Evolutionary conservation across 495 filamentous ascomycete genomes (phyloP).

Genomic region (Sabuloglossum arenarium): DNA sequence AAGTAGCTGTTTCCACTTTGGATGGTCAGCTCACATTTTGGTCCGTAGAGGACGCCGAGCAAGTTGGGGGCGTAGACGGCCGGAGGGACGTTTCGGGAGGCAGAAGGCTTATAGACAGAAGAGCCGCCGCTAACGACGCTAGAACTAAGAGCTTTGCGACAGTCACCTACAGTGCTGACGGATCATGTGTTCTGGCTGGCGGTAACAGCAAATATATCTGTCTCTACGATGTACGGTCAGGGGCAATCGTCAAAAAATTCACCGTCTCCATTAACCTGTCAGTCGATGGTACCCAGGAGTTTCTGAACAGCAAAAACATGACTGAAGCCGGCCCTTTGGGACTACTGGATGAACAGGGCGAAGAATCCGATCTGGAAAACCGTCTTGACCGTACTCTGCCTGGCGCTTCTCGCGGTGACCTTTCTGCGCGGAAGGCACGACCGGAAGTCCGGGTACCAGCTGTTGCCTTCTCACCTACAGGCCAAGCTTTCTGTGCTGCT

Average conservation of each 20-base stretch:
- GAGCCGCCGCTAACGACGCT: constrained; percentile 72
- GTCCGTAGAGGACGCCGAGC: constrained; percentile 70
- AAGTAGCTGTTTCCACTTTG: constrained; percentile 76
- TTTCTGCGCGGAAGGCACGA: constrained; percentile 46
- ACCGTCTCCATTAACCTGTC: constrained; percentile 87
- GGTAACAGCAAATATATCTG: constrained; percentile 98
- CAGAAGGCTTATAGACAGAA: constrained; percentile 63
- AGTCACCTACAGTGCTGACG: constrained; percentile 78
- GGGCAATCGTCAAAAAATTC: constrained; percentile 80
- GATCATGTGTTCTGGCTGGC: constrained; percentile 68
- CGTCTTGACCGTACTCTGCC: constrained; percentile 71
- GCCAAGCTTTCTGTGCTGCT: constrained; percentile 80
- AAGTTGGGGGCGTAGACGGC: constrained; percentile 62
- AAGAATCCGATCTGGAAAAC: constrained; percentile 73
- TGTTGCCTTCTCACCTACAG: constrained; percentile 73
- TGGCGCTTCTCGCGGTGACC: constrained; percentile 69
- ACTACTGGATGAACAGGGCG: constrained; percentile 68
- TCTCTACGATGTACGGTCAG: constrained; percentile 74
- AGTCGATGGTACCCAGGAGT: constrained; percentile 87
- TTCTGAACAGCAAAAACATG: constrained; percentile 73
- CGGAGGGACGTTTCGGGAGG: constrained; percentile 86
- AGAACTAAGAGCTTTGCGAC: constrained; percentile 80
- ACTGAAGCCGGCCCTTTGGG: constrained; percentile 77
- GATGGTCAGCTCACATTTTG: constrained; percentile 93
- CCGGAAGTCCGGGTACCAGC: constrained; percentile 75